Percentiles rank a stretch among this genome's conserved stretches.
These are phyloP conservation scores for Hypoxylon subgilvum DNA, from an alignment of 495 filamentous ascomycete genomes.

Conservation along the genomic window DNA sequence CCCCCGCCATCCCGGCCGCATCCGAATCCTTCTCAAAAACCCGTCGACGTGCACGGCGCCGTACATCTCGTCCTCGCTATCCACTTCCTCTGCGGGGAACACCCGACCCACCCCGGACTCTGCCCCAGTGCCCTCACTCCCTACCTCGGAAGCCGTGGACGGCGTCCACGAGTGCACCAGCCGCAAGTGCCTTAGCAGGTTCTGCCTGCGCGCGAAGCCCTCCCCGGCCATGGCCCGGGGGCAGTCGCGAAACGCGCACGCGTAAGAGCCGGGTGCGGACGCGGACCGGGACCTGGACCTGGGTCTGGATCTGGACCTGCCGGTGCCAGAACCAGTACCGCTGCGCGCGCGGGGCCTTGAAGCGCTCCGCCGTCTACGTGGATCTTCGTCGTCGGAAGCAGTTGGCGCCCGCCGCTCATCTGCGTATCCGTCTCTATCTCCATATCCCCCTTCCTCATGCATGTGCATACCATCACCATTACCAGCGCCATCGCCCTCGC, in stretches of 20 bases:
- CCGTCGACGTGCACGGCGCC: slow-evolving; percentile 61
- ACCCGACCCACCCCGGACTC: no score
- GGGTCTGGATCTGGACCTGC: no score
- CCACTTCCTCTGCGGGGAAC: slow-evolving; percentile 37
- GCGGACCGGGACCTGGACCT: slow-evolving; percentile 2
- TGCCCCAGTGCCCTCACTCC: slow-evolving; percentile 7
- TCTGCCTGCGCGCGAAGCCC: slow-evolving; percentile 39
- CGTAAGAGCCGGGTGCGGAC: slow-evolving; percentile 8
- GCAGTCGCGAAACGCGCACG: slow-evolving; percentile 44
- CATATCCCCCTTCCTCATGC: slow-evolving; percentile 38
- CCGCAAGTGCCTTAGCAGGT: slow-evolving; percentile 46
- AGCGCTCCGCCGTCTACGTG: background rate
- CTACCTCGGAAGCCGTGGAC: background rate
- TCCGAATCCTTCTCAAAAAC: slow-evolving; percentile 53
- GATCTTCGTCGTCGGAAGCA: slow-evolving; percentile 3
- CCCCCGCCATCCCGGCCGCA: slow-evolving; percentile 41
- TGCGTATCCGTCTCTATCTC: background rate
- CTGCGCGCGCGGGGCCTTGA: slow-evolving; percentile 7
- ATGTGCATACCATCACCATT: no score
- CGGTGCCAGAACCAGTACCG: background rate
- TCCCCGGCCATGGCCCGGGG: slow-evolving; percentile 35
- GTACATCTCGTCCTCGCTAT: slow-evolving; percentile 58
- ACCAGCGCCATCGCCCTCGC: no score
- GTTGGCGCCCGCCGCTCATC: background rate
- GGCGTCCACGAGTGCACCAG: slow-evolving; percentile 45